These are phyloP conservation scores for Cladosporium sphaerospermum DNA, from an alignment of 2,329 filamentous ascomycete species.

Conservation along the genomic window DNA sequence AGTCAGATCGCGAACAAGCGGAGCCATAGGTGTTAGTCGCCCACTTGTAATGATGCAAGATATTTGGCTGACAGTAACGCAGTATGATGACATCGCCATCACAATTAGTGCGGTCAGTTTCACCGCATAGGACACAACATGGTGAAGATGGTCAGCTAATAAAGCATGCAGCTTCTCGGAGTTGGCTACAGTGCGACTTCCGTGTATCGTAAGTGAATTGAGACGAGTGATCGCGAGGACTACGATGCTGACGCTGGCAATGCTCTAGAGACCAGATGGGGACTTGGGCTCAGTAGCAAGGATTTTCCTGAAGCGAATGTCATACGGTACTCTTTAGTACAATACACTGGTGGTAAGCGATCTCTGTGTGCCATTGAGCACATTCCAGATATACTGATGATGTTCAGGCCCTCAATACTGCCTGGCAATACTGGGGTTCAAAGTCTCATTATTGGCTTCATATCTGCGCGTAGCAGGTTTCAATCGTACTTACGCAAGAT, in stretches of 20 bases:
- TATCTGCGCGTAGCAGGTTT: conserved; percentile 15
- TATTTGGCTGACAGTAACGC: conserved; percentile 5
- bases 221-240: no score
- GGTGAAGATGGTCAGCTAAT: neutral
- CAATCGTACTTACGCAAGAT: conserved; percentile 12
- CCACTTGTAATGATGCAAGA: no score
- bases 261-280: conserved; percentile 13
- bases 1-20: conserved; percentile 5
- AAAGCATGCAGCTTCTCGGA: conserved; percentile 7
- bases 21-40: conserved; percentile 5
- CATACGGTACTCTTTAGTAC: conserved; percentile 10
- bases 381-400: neutral
- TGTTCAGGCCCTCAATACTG: conserved; percentile 12
- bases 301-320: conserved; percentile 11
- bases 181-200: conserved; percentile 11
- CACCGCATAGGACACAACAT: neutral
- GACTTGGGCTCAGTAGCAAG: conserved; percentile 6
- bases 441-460: conserved; percentile 13
- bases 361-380: no score
- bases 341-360: conserved; percentile 11
- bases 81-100: neutral
- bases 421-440: conserved; percentile 16
- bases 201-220: conserved; percentile 8
- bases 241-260: neutral
- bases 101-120: neutral